Evolutionary conservation across 306 rosid genomes (phyloP).

Genomic region (Lathyrus oleraceus): DNA sequence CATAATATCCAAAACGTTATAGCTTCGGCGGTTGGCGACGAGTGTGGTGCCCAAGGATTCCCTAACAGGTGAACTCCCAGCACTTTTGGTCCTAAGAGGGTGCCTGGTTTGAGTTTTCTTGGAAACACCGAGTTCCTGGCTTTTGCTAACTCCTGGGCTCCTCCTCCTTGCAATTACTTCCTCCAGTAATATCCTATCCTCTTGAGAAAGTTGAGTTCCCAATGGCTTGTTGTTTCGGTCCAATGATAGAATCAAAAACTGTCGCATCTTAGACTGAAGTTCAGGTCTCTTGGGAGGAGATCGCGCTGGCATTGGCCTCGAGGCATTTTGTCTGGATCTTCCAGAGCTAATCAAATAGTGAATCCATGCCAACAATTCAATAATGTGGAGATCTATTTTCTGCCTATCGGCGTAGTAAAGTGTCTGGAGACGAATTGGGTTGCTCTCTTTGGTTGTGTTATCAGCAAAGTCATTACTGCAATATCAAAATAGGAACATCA

Average conservation of each 20-base stretch:
- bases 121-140: slow-evolving; percentile 51
- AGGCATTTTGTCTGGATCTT: slow-evolving; percentile 56
- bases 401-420: slow-evolving; percentile 79
- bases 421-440: slow-evolving; percentile 71
- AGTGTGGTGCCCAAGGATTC: slow-evolving; percentile 34
- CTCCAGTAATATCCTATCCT: slow-evolving; percentile 58
- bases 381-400: slow-evolving; percentile 65
- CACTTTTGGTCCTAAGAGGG: slow-evolving; percentile 53
- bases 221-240: slow-evolving; percentile 31
- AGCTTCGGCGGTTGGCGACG: slow-evolving; percentile 22
- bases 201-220: slow-evolving; percentile 48
- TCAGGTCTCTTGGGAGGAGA: slow-evolving; percentile 64
- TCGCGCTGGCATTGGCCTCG: slow-evolving; percentile 48
- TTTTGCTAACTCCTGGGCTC: slow-evolving; percentile 62
- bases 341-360: slow-evolving; percentile 59
- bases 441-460: slow-evolving; percentile 41
- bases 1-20: slow-evolving; percentile 55
- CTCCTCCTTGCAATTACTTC: slow-evolving; percentile 52
- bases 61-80: slow-evolving; percentile 58
- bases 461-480: slow-evolving; percentile 69
- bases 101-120: slow-evolving; percentile 39
- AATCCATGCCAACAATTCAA: slow-evolving; percentile 72
- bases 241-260: slow-evolving; percentile 36
- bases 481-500: slow-evolving; percentile 23
- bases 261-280: slow-evolving; percentile 64